A percentile compares a stretch with the other conserved stretches of the same genome.
phyloP scores from a whole-genome alignment of 768 basidiomycete species.

The Lactifluus subvellereus region DNA sequence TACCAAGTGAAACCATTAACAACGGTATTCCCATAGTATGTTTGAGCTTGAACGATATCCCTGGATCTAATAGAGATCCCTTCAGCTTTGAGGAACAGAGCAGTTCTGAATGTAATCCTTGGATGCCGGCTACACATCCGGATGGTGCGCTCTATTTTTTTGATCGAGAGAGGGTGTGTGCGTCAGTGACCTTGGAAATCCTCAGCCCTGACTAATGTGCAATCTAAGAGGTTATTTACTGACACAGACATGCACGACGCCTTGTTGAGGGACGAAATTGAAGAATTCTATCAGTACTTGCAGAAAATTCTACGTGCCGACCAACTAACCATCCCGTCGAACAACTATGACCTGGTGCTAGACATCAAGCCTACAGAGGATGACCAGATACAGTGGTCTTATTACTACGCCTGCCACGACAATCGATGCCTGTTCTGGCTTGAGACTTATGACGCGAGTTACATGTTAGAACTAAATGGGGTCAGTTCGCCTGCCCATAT shows the following conservation, averaged over 20 bases:
- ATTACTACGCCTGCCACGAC: conserved; percentile 32
- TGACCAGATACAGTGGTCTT: conserved; percentile 29
- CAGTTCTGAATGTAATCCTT: background rate
- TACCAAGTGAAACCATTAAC: background rate
- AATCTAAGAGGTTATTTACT: conserved; percentile 44
- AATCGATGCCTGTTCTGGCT: conserved; percentile 22
- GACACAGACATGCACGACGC: conserved; percentile 31
- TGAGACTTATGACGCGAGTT: no score
- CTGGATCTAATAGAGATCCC: background rate
- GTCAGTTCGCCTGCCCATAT: no score
- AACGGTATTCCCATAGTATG: conserved; percentile 1
- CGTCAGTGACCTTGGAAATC: background rate
- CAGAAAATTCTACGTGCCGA: conserved; percentile 18
- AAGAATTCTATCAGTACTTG: conserved; percentile 25
- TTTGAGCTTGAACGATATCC: background rate
- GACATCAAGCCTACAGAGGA: conserved; percentile 28
- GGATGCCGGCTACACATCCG: conserved; percentile 45
- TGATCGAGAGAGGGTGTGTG: conserved; percentile 39
- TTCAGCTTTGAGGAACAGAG: background rate
- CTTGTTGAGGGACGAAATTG: conserved; percentile 32
- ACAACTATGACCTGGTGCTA: background rate
- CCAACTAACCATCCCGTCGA: conserved; percentile 18
- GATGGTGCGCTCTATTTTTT: conserved; percentile 59
- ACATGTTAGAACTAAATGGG: no score
- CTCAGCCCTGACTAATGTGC: background rate